These are phyloP conservation scores for Candida chilensis DNA, from an alignment of 805 yeast species.

Conservation along the genomic window DNA sequence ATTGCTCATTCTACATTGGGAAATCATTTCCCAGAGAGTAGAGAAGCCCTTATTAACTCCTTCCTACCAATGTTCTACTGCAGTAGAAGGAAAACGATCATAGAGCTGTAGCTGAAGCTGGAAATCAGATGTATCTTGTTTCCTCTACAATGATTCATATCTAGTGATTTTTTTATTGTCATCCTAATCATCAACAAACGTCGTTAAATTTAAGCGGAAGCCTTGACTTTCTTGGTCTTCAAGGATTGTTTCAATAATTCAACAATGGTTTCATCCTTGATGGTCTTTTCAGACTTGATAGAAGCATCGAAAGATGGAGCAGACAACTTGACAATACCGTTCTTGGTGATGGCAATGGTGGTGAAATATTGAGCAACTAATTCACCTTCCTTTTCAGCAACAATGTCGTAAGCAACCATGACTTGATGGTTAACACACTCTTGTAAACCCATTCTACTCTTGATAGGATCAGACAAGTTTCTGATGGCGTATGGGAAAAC, in stretches of 20 bases:
- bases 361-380: slow-evolving; percentile 64
- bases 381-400: slow-evolving; percentile 59
- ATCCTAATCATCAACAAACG: too few species aligned
- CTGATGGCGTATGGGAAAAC: slow-evolving; percentile 65
- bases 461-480: slow-evolving; percentile 58
- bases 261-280: slow-evolving; percentile 39
- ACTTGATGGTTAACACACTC: slow-evolving; percentile 65
- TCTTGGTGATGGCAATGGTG: slow-evolving; percentile 67
- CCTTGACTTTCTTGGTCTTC: slow-evolving; percentile 30
- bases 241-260: slow-evolving; percentile 41
- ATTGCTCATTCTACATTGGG: too few species aligned
- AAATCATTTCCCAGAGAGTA: too few species aligned
- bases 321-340: slow-evolving; percentile 60
- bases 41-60: too few species aligned
- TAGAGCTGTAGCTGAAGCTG: too few species aligned
- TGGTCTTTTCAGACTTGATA: slow-evolving; percentile 47
- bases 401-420: slow-evolving; percentile 59
- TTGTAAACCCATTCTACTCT: slow-evolving; percentile 64
- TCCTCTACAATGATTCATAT: too few species aligned
- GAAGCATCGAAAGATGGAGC: slow-evolving; percentile 40
- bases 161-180: too few species aligned
- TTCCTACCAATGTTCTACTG: too few species aligned
- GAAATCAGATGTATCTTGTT: too few species aligned
- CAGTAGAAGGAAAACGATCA: too few species aligned
- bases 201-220: slow-evolving; percentile 9